A percentile compares a stretch with the other conserved stretches of the same genome.
These are phyloP conservation scores for Boletus edulis DNA, from an alignment of 768 basidiomycete genomes.

Conservation along the genomic window DNA sequence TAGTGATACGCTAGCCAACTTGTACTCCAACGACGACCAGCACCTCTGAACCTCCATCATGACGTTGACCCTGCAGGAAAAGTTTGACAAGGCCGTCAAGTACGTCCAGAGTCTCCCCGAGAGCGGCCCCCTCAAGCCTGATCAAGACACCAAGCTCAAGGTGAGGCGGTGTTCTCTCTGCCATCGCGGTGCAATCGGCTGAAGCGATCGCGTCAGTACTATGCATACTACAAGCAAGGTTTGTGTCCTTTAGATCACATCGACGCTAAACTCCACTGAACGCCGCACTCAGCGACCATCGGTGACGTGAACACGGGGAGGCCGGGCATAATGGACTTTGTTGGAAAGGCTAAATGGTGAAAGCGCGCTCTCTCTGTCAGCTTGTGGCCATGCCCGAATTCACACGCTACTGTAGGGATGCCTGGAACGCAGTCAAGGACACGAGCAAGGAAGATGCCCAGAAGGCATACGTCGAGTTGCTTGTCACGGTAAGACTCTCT, in stretches of 20 bases:
- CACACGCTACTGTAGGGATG: conserved; percentile 56
- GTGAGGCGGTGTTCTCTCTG: conserved; percentile 45
- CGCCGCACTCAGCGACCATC: conserved; percentile 53
- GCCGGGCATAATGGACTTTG: conserved; percentile 82
- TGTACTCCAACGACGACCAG: background rate
- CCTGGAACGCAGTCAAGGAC: conserved; percentile 73
- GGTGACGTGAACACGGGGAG: conserved; percentile 67
- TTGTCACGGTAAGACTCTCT: conserved; percentile 54
- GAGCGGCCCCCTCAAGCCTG: conserved; percentile 69
- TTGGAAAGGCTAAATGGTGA: conserved; percentile 89
- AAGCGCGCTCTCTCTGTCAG: conserved; percentile 4
- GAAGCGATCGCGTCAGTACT: conserved; percentile 62
- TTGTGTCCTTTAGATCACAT: conserved; percentile 6
- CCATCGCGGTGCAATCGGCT: conserved; percentile 5
- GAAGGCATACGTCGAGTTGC: conserved; percentile 69
- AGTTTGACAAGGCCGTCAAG: conserved; percentile 73
- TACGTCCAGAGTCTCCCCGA: conserved; percentile 71
- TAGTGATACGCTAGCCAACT: background rate
- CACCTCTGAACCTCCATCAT: conserved; percentile 38
- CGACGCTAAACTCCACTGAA: background rate
- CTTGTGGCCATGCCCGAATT: background rate
- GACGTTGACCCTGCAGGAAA: conserved; percentile 44
- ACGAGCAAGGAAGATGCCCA: conserved; percentile 68
- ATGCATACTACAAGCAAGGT: conserved; percentile 94
- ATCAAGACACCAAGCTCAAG: conserved; percentile 69